These are phyloP conservation scores for Talaromyces wortmannii DNA, from an alignment of 495 filamentous ascomycete species.

Conservation along the genomic window DNA sequence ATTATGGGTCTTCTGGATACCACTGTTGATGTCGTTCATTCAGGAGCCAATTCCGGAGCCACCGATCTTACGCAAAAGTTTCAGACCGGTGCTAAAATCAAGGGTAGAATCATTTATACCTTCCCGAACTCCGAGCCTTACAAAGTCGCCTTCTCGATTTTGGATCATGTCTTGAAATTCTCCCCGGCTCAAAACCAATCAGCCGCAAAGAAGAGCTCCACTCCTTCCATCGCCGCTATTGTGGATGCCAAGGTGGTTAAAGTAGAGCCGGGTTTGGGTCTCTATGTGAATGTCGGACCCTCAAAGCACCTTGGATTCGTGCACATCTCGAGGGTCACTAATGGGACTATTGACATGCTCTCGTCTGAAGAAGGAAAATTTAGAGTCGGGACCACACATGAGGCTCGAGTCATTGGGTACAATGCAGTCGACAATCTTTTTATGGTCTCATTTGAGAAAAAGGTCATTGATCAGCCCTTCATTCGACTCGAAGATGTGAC, in stretches of 20 bases:
- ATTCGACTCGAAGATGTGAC: slow-evolving; percentile 82
- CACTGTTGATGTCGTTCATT: slow-evolving; percentile 85
- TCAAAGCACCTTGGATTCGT: slow-evolving; percentile 74
- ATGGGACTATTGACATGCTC: slow-evolving; percentile 76
- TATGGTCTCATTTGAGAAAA: slow-evolving; percentile 75
- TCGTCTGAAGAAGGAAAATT: slow-evolving; percentile 69
- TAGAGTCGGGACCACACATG: slow-evolving; percentile 68
- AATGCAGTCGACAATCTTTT: slow-evolving; percentile 81
- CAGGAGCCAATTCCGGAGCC: slow-evolving; percentile 56
- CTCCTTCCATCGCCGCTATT: slow-evolving; percentile 66
- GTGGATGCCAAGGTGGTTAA: slow-evolving; percentile 68
- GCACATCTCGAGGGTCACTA: slow-evolving; percentile 84
- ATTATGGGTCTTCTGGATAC: slow-evolving; percentile 87
- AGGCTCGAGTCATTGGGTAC: slow-evolving; percentile 77
- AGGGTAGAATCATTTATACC: slow-evolving; percentile 78
- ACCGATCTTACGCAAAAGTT: slow-evolving; percentile 63
- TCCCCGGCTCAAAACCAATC: slow-evolving; percentile 30
- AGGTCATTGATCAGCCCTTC: slow-evolving; percentile 78
- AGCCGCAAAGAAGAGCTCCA: slow-evolving; percentile 32
- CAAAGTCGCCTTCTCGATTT: slow-evolving; percentile 78
- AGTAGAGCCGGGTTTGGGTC: slow-evolving; percentile 68
- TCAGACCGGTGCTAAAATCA: slow-evolving; percentile 77
- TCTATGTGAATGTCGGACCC: slow-evolving; percentile 76
- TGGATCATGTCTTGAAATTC: slow-evolving; percentile 74
- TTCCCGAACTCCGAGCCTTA: slow-evolving; percentile 70